Evolutionary conservation across 2,329 filamentous ascomycete species (phyloP).

Genomic region (Ophiostoma ulmi): DNA sequence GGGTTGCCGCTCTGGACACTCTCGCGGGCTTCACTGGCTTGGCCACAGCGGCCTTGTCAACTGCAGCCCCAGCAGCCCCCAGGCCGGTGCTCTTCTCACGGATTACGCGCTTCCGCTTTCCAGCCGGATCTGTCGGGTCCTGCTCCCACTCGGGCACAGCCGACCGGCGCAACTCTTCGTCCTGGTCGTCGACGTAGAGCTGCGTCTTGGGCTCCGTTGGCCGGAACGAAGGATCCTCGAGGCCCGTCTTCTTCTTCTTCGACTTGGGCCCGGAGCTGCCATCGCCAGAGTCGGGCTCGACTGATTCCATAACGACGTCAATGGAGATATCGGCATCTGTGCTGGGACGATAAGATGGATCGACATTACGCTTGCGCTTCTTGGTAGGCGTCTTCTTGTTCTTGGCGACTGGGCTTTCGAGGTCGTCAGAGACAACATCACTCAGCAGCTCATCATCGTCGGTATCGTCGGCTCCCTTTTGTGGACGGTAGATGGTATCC

Average conservation of each 20-base stretch:
- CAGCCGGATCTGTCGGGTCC: constrained; percentile 14
- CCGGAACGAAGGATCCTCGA: constrained; percentile 13
- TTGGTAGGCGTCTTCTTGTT: not conserved
- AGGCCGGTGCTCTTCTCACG: constrained; percentile 2
- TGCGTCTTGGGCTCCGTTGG: not conserved
- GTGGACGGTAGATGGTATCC: not conserved
- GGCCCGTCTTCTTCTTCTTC: constrained; percentile 10
- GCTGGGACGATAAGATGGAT: not conserved
- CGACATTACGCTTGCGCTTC: not conserved
- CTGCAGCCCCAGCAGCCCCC: not conserved
- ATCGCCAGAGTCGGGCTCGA: not conserved
- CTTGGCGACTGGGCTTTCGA: not conserved
- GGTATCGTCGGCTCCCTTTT: not conserved
- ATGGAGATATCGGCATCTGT: not conserved
- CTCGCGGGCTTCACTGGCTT: not conserved
- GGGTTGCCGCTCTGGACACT: not conserved
- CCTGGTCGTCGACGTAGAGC: not conserved
- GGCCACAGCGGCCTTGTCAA: not conserved
- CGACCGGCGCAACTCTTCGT: constrained; percentile 12
- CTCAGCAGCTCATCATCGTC: not conserved
- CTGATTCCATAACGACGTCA: not conserved
- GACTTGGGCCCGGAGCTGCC: not conserved
- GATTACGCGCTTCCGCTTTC: constrained; percentile 13
- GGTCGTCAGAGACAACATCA: not conserved
- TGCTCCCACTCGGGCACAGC: constrained; percentile 10